Evolutionary conservation across 306 rosid genomes (phyloP).

Genomic region (Rosa persica): DNA sequence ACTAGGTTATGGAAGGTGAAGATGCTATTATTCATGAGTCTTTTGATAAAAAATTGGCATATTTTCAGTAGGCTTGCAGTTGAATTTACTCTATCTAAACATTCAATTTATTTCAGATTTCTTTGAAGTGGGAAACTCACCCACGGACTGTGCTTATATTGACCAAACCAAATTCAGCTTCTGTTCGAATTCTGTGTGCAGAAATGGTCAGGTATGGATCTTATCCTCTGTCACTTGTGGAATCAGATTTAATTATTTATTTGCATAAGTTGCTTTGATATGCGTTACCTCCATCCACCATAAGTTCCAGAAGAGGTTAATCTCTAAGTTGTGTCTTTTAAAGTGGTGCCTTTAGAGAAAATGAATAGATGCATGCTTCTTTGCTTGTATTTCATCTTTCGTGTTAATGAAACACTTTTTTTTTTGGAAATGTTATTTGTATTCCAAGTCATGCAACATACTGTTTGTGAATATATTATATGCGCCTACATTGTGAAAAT

Average conservation of each 20-base stretch:
- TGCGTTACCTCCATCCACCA: slow-evolving; percentile 21
- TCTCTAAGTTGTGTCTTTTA: background rate
- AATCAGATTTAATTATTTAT: slow-evolving; percentile 12
- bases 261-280: slow-evolving; percentile 5
- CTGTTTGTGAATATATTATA: background rate
- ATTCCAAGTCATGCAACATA: background rate
- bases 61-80: background rate
- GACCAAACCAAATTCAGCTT: slow-evolving; percentile 84
- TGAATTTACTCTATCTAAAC: slow-evolving; percentile 33
- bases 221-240: slow-evolving; percentile 11
- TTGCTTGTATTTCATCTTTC: background rate
- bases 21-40: slow-evolving; percentile 1
- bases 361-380: background rate
- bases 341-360: background rate
- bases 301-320: slow-evolving; percentile 13
- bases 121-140: slow-evolving; percentile 89
- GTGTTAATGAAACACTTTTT: background rate
- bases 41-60: slow-evolving; percentile 3
- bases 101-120: slow-evolving; percentile 63
- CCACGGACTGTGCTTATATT: slow-evolving; percentile 90
- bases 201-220: slow-evolving; percentile 80
- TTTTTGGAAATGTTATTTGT: background rate
- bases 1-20: slow-evolving; percentile 1
- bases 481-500: background rate
- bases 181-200: slow-evolving; percentile 81